Evolutionary conservation across 768 basidiomycete genomes (phyloP), one percentile per base, ranked within the genome.

Genomic region (Cystobasidium onofrii): DNA sequence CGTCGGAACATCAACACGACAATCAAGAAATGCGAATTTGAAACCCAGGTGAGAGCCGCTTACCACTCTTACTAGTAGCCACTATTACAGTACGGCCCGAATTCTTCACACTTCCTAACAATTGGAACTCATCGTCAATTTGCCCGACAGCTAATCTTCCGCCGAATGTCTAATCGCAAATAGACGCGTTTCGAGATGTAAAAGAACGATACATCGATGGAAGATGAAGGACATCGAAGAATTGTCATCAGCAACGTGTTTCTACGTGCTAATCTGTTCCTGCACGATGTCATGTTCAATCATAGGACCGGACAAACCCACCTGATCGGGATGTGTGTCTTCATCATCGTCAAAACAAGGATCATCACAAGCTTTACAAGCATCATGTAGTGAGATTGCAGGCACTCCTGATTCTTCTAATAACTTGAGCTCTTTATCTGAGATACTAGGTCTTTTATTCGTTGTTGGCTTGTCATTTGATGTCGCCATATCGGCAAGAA

Each of bases 21-120:
- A n/a, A n/a, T n/a, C n/a, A n/a, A n/a, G n/a, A n/a, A n/a, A n/a
- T n/a, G n/a, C n/a, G n/a, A n/a, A n/a, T n/a, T n/a, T n/a, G n/a
- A n/a, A n/a, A n/a, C n/a, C 39, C 15, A 39, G 15, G 15, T 39
- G 33, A 27, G 39, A 52, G 43, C 1, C 1, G 27, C 69, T 33
- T 60, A 71, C 69, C 69, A 31, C 36, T 57, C 69, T 71, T 71
- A 9, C 25, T 23, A 13, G 69, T 71, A 7, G 69, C 69, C 10
- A 71, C 69, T n/a, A 71, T 36, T 9, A 71, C 54, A 1, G 69
- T 71, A 17, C 69, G 52, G 9, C 69, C 69, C 31, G 65, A 67
- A 29, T 71, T 71, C 34, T 71, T 71, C 10, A 71, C 29, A 17
- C 54, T 57, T 6, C 69, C 69, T 7, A 71, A 36, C 17, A 71